phyloP scores from a whole-genome alignment of 1,284 basidiomycete genomes.

The Ceratobasidium sp. region DNA sequence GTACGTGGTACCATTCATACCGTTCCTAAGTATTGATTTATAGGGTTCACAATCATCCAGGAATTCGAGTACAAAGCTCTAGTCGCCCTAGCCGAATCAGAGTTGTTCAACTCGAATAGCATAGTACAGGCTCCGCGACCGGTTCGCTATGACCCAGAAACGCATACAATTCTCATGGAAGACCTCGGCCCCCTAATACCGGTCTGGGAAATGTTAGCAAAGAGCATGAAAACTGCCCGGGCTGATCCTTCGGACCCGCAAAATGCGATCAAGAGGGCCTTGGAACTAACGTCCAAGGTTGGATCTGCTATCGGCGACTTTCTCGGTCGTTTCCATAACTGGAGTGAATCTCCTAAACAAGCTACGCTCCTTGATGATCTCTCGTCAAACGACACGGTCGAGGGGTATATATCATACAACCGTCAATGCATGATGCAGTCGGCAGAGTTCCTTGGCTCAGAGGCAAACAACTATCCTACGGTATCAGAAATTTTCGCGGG shows the following conservation, averaged over 20 bases:
- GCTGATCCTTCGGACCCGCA: not conserved
- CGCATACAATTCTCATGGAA: not conserved
- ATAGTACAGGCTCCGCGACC: not conserved
- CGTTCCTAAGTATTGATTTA: too few relatives aligned
- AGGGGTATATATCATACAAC: not conserved
- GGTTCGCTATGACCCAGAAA: not conserved
- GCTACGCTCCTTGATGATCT: not conserved
- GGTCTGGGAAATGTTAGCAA: not conserved
- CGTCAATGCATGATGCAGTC: not conserved
- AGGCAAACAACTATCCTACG: not conserved
- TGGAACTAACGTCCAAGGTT: not conserved
- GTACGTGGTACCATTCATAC: not conserved
- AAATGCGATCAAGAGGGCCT: not conserved
- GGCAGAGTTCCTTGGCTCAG: not conserved
- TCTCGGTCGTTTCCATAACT: constrained; percentile 3
- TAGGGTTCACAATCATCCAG: not conserved
- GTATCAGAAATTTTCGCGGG: not conserved
- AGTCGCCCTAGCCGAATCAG: not conserved
- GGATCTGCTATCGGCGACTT: constrained; percentile 5
- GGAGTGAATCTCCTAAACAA: not conserved
- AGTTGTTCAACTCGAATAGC: constrained; percentile 3
- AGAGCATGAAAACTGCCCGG: not conserved
- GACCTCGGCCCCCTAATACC: not conserved
- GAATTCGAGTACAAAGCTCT: not conserved
- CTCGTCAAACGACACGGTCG: not conserved